phyloP scores from a whole-genome alignment of 805 yeast genomes.

The Candida coquimbonensis region DNA sequence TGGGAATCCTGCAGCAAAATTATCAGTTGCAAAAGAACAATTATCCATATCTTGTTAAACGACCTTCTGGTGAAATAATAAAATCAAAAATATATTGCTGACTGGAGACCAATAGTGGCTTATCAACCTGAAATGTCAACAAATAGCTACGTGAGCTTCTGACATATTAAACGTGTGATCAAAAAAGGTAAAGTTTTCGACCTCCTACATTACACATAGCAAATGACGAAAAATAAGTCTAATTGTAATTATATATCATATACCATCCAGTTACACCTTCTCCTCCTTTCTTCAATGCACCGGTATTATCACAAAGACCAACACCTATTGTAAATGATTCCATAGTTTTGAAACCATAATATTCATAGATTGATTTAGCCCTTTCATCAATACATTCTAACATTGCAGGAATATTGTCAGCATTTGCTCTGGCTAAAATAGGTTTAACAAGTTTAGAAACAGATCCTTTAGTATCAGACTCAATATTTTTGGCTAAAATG shows the following conservation, averaged over 20 bases:
- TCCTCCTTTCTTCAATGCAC: not conserved
- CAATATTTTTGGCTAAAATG: conserved; percentile 8
- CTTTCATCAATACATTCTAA: conserved; percentile 10
- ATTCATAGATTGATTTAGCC: conserved; percentile 9
- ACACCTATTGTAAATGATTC: conserved; percentile 6
- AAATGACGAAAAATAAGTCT: no score
- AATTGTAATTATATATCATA: not conserved
- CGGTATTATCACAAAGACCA: conserved; percentile 2
- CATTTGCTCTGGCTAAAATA: conserved; percentile 4
- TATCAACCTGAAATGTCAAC: conserved; percentile 49
- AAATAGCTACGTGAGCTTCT: conserved; percentile 42
- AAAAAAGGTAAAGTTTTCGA: no score
- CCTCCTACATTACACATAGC: no score
- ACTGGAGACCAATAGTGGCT: conserved; percentile 39
- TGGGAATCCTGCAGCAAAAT: conserved; percentile 2
- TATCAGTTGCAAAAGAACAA: conserved; percentile 31
- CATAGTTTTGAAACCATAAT: conserved; percentile 7
- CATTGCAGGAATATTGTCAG: conserved; percentile 7
- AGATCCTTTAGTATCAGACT: conserved; percentile 5
- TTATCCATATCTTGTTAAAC: conserved; percentile 27
- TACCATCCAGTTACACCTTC: conserved; percentile 3
- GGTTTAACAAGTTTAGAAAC: conserved; percentile 9
- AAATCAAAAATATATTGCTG: conserved; percentile 41
- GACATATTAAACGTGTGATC: no score
- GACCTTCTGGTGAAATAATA: conserved; percentile 36